Evolutionary conservation across 768 basidiomycete species (phyloP), one percentile per base, ranked within the genome.

Genomic region (Kwoniella pini): DNA sequence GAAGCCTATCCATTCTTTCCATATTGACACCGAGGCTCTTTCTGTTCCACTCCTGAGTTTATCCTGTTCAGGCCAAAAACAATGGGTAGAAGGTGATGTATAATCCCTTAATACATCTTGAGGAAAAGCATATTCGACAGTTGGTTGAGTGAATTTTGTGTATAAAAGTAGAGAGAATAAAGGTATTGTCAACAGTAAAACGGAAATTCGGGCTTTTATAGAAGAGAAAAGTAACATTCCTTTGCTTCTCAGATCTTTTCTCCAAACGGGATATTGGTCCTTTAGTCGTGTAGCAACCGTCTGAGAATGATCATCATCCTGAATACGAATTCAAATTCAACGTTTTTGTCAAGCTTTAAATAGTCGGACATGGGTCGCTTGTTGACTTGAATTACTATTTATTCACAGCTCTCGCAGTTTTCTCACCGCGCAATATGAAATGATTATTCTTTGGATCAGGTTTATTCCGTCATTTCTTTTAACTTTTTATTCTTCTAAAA

Each of bases 61-160:
- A 22, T 38, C 26, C 24, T 22, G 27, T 22, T 56, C 27, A 4
- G 49, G 54, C 64, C 64, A 66, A 31, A 58, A 62, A 40, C 64
- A 66, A 28, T 57, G 56, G 4, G 42, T 54, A 11, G 50, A 50
- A 19, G 60, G 56, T n/a, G 64, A 62, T 13, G 64, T 66, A 22
- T 66, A 66, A 27, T 58, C 64, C 26, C 28, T 40, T 36, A 57
- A 30, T 6, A 63, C 62, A 24, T 40, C 55, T 21, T 38, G 7
- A 2, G 62, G 62, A 10, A 57, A 33, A 7, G 55, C 12, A 26
- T 63, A 57, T 24, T 45, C 30, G n/a, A 57, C 17, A 38, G 26
- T 24, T 17, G 54, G 19, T 28, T 48, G 24, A 30, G 26, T 1
- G 19, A 17, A 28, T 43, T 30, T 17, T 5, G 4, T 17, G 28